Evolutionary conservation across 2,329 filamentous ascomycete genomes (phyloP).

Genomic region (Curvularia lunata): DNA sequence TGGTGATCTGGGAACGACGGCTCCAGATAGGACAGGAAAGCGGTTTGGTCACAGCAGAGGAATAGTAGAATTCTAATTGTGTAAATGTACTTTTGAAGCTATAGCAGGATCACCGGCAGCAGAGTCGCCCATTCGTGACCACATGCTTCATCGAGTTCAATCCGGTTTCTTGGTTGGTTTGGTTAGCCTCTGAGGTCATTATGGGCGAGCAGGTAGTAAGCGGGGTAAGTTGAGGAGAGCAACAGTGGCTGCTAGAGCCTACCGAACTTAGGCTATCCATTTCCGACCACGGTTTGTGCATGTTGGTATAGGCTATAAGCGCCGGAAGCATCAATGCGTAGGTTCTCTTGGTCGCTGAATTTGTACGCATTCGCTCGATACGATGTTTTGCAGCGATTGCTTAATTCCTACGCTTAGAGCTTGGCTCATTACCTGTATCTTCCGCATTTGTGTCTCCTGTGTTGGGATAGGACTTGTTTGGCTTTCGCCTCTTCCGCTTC

Average conservation of each 20-base stretch:
- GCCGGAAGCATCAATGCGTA: neutral
- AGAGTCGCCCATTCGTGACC: neutral
- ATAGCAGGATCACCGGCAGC: neutral
- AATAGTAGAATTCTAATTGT: neutral
- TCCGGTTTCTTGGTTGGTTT: slow-evolving; percentile 1
- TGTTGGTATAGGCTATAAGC: neutral
- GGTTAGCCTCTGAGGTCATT: slow-evolving; percentile 24
- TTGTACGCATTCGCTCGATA: neutral
- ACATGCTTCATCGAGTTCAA: neutral
- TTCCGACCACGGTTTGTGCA: too few relatives aligned
- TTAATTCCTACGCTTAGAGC: slow-evolving; percentile 29
- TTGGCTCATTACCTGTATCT: slow-evolving; percentile 18
- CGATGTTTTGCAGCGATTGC: neutral
- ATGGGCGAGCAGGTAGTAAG: slow-evolving; percentile 36
- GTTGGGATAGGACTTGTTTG: slow-evolving; percentile 12
- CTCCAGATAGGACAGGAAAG: neutral
- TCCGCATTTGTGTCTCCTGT: slow-evolving; percentile 12
- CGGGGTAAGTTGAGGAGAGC: slow-evolving; percentile 25
- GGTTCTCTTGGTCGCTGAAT: neutral
- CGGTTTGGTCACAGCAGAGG: neutral
- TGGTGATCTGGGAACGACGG: neutral
- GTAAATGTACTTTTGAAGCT: neutral
- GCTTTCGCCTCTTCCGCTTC: slow-evolving; percentile 33
- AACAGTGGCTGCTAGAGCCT: neutral
- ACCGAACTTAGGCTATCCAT: neutral